Evolutionary conservation across 2,329 filamentous ascomycete species (phyloP).

Genomic region (Ophiostoma piceae): DNA sequence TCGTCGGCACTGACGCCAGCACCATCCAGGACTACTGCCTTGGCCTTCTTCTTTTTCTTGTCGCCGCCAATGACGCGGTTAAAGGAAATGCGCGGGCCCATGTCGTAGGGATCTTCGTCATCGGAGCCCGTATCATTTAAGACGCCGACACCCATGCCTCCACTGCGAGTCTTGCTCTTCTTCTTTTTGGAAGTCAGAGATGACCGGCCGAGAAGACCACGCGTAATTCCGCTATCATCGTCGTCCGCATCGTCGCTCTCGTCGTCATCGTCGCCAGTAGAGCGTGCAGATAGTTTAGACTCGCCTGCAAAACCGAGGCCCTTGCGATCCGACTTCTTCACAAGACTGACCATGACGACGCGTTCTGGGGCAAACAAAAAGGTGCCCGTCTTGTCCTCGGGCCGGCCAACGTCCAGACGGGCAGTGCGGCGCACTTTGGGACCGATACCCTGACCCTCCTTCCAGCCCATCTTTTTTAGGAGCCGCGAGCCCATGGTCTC

Average conservation of each 20-base stretch:
- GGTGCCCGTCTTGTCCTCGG: conserved; percentile 39
- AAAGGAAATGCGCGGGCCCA: conserved; percentile 86
- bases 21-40: neutral
- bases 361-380: conserved; percentile 86
- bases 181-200: neutral
- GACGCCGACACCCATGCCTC: conserved; percentile 77
- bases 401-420: conserved; percentile 53
- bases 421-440: conserved; percentile 75
- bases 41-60: conserved; percentile 69
- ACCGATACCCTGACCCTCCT: conserved; percentile 85
- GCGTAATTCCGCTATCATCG: conserved; percentile 39
- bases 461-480: conserved; percentile 91
- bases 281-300: conserved; percentile 39
- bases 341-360: conserved; percentile 60
- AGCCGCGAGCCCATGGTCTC: conserved; percentile 85
- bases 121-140: conserved; percentile 92
- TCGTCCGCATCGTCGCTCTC: conserved; percentile 35
- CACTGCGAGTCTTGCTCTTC: conserved; percentile 27
- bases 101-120: conserved; percentile 88
- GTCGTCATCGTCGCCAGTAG: conserved; percentile 39
- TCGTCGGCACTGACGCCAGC: neutral
- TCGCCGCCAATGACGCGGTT: conserved; percentile 75
- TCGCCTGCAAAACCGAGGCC: conserved; percentile 65
- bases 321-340: conserved; percentile 61
- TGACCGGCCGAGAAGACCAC: conserved; percentile 22